phyloP scores from a whole-genome alignment of 441 rosid species.

The Macaranga tanarius region DNA sequence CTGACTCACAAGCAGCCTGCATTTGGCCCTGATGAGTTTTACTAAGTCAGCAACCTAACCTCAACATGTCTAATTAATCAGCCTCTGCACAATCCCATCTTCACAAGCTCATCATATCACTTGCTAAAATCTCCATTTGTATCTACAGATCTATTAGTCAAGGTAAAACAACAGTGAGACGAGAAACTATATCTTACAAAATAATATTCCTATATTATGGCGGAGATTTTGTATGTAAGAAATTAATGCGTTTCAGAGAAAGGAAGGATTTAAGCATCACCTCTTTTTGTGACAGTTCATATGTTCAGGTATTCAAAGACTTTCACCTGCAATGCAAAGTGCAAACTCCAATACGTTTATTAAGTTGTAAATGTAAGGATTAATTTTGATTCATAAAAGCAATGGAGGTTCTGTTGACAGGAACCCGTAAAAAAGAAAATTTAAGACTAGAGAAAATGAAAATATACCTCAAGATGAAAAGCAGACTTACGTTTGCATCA shows the following conservation, averaged over 20 bases:
- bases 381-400: neutral
- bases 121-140: no score
- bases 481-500: neutral
- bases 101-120: no score
- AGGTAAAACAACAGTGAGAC: no score
- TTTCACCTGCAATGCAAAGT: neutral
- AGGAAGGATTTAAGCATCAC: neutral
- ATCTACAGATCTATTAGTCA: no score
- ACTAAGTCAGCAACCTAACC: neutral
- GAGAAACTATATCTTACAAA: no score
- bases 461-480: conserved; percentile 10
- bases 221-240: no score
- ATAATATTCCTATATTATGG: no score
- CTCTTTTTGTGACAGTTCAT: neutral
- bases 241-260: neutral
- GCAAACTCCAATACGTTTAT: neutral
- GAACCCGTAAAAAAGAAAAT: neutral
- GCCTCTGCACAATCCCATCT: no score
- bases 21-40: neutral
- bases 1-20: neutral
- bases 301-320: neutral
- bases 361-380: neutral
- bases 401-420: neutral
- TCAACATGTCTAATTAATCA: no score
- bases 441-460: neutral